Evolutionary conservation across 495 filamentous ascomycete genomes (phyloP), one percentile per base, ranked within the genome.

Genomic region (Antarctomyces pellizariae): DNA sequence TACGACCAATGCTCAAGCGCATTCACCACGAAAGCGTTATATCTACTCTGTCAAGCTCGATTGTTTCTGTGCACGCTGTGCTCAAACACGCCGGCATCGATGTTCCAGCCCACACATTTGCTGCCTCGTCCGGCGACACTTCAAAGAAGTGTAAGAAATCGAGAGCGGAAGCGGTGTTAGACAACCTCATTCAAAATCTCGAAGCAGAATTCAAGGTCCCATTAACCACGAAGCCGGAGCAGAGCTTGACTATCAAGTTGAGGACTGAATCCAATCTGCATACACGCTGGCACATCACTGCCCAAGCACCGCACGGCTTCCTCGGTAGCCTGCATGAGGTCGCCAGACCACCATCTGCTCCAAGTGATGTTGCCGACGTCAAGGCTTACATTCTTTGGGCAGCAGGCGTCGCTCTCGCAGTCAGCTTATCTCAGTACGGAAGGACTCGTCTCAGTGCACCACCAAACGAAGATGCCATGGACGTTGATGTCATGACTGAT

Each of bases 1-100:
- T 86, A 14, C 61, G 66, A 2, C 68, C 72, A 1, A 46, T 78
- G 7, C 44, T 80, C 24, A 64, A 62, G 11, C 61, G 70, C 25
- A 48, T 75, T 17, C 54, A 65, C 22, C 73, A 83, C 40, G 52
- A 61, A 18, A 35, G 43, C 39, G 56, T 36, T 31, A 53, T 48
- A 22, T 51, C 29, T 33, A 39, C 24, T 41, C 40, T 54, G 11
- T 58, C 18, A 38, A 52, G 16, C 31, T 38, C 34, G 40, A 32
- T 73, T 7, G 13, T 28, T 2, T 36, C 49, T 5, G 35, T 64
- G 0, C 44, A 37, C 2, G 31, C 36, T 13, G 45, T 48, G 3
- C 25, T 67, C n/a, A 33, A 37, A 12, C 45, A 49, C 2, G 57
- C 63, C 10, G 45, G 50, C 3, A 32, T 67, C 1, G 21, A 36